Evolutionary conservation across 1,139 yeast genomes (phyloP).

Genomic region (Arxiozyma bovina): DNA sequence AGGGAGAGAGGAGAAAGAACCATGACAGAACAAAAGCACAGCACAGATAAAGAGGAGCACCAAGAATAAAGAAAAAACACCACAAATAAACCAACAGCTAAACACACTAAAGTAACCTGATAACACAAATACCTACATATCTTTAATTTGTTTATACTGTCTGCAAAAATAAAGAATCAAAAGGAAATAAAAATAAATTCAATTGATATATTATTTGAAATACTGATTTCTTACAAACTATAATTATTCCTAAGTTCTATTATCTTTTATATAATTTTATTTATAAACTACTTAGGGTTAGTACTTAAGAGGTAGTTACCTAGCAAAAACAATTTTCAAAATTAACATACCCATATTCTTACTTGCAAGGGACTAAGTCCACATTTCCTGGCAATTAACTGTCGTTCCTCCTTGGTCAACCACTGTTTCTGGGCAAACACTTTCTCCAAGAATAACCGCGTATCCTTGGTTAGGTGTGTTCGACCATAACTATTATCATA

Average conservation of each 20-base stretch:
- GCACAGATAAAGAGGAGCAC: background rate
- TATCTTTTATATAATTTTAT: background rate
- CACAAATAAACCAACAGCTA: background rate
- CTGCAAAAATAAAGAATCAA: conserved; percentile 10
- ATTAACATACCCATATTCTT: conserved; percentile 8
- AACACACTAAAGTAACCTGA: background rate
- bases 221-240: background rate
- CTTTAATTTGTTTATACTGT: conserved; percentile 7
- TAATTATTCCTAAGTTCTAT: conserved; percentile 8
- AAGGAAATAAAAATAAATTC: too few species aligned
- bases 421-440: conserved; percentile 9
- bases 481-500: conserved; percentile 7
- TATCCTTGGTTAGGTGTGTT: conserved; percentile 5
- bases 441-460: conserved; percentile 6
- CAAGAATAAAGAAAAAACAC: background rate
- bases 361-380: conserved; percentile 10
- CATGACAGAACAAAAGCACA: background rate
- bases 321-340: conserved; percentile 1
- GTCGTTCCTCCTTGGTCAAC: conserved; percentile 10
- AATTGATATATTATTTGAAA: too few species aligned
- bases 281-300: conserved; percentile 4
- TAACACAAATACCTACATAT: conserved; percentile 1
- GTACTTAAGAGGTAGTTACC: conserved; percentile 3
- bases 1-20: background rate
- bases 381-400: conserved; percentile 9